Evolutionary conservation across 1,284 basidiomycete genomes (phyloP).

Genomic region (Leccinum ponderosum): DNA sequence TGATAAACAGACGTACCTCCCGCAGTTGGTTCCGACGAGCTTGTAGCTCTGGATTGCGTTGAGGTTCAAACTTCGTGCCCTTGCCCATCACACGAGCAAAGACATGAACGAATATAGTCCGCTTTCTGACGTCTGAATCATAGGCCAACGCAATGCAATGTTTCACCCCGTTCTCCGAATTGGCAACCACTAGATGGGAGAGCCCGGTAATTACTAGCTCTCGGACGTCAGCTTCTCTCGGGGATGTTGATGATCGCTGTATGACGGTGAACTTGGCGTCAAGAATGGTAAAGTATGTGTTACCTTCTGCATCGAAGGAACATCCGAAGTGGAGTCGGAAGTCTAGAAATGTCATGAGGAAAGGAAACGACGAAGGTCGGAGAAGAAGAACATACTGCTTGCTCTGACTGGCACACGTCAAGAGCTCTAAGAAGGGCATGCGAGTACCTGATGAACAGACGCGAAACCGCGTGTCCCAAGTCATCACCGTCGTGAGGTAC

Average conservation of each 20-base stretch:
- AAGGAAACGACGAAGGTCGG: slow-evolving; percentile 1
- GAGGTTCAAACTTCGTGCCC: slow-evolving; percentile 70
- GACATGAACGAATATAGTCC: slow-evolving; percentile 86
- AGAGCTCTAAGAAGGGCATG: slow-evolving; percentile 64
- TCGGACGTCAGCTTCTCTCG: slow-evolving; percentile 61
- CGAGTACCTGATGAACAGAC: slow-evolving; percentile 79
- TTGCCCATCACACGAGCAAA: slow-evolving; percentile 84
- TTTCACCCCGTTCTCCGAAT: slow-evolving; percentile 88
- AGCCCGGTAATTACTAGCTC: slow-evolving; percentile 78
- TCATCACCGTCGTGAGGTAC: slow-evolving; percentile 60
- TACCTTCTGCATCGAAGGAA: slow-evolving; percentile 53
- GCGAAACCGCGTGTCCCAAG: slow-evolving; percentile 65
- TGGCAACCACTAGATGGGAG: slow-evolving; percentile 80
- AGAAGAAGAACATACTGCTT: slow-evolving; percentile 37
- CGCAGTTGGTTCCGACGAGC: slow-evolving; percentile 59
- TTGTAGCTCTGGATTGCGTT: slow-evolving; percentile 52
- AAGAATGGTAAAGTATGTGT: background rate
- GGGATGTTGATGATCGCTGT: slow-evolving; percentile 48
- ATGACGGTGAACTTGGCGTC: slow-evolving; percentile 6
- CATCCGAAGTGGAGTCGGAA: slow-evolving; percentile 54
- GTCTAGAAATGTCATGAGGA: slow-evolving; percentile 32
- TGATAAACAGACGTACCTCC: slow-evolving; percentile 50
- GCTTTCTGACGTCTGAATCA: slow-evolving; percentile 70
- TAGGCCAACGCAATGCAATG: slow-evolving; percentile 84
- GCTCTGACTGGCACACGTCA: slow-evolving; percentile 49